Base-by-base conservation (phyloP, 306 rosid species). In the Vigna hirtella region DNA sequence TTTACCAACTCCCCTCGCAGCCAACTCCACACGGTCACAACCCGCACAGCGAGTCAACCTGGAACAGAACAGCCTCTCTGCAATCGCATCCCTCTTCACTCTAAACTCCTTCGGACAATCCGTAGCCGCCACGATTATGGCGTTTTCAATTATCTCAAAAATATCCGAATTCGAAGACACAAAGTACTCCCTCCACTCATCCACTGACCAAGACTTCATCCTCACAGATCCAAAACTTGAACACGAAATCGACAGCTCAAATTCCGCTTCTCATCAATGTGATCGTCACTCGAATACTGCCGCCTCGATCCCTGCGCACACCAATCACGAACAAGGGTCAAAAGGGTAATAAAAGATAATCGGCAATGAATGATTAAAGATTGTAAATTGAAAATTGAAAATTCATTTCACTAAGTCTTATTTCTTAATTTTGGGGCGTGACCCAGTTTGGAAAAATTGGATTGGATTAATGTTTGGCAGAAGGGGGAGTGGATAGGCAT, bases 21-120 rank as follows among this genome's bases (percentile, higher is more conserved):
- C 81, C 17, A 89, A 55, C 78, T 89, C 93, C 0, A 88, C 90
- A 47, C 75, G 77, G 6, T 95, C 91, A 76, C 99, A 95, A 1
- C 93, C 98, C 64, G 71, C 68, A 70, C 99, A 95, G 56, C 88
- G 88, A 45, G 83, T 83, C 78, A 82, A 58, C 81, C 78, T 73
- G 40, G 84, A 73, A 2, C 93, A 83, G 77, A 88, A 95, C 75
- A 95, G 69, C 69, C 75, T 85, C 86, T 93, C 99, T 0, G 96
- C 96, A 48, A 95, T 89, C 40, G 90, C 88, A 70, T 93, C 98
- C 59, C 99, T 87, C 65, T 93, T 83, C 77, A 83, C 63, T 56
- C 80, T 87, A 59, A 93, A 90, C 89, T 93, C 93, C 70, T 87
- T 90, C 0, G 99, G 96, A 42, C 93, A 93, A 87, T 95, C 98